phyloP scores from a whole-genome alignment of 306 rosid species.

The Acacia acuminata region DNA sequence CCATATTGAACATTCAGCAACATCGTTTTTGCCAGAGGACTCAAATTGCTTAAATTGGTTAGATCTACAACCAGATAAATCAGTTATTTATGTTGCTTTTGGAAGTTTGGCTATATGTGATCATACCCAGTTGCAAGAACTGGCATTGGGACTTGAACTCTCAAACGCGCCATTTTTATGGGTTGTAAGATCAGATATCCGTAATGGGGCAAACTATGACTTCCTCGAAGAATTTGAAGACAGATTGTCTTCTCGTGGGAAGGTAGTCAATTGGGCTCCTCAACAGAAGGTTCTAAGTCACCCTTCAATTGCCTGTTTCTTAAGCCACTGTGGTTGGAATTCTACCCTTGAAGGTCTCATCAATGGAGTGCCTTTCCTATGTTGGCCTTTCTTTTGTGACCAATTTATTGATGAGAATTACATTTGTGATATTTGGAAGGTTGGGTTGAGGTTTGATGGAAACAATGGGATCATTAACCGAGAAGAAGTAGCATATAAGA shows the following conservation, averaged over 20 bases:
- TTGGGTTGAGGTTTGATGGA: constrained; percentile 18
- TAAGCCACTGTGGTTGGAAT: constrained; percentile 45
- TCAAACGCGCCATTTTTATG: constrained; percentile 35
- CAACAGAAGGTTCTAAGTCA: constrained; percentile 24
- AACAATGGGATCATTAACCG: constrained; percentile 7
- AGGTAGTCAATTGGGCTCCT: constrained; percentile 35
- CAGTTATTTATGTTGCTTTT: constrained; percentile 46
- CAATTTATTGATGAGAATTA: constrained; percentile 25
- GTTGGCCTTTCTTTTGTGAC: constrained; percentile 43
- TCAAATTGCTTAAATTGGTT: constrained; percentile 39
- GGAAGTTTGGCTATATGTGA: constrained; percentile 34
- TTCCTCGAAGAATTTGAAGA: constrained; percentile 33
- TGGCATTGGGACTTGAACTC: constrained; percentile 37
- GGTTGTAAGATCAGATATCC: constrained; percentile 38
- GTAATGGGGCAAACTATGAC: background rate
- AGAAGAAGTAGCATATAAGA: background rate
- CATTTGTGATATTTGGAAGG: constrained; percentile 39
- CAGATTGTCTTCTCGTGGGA: constrained; percentile 15
- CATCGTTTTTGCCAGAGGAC: constrained; percentile 32
- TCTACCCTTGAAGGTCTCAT: constrained; percentile 38
- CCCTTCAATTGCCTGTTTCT: constrained; percentile 36
- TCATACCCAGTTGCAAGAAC: constrained; percentile 32
- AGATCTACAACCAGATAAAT: constrained; percentile 19
- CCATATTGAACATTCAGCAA: background rate
- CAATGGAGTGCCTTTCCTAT: constrained; percentile 34